Evolutionary conservation across 78 protist species (phyloP).

Genomic region (Isochrysis galbana): DNA sequence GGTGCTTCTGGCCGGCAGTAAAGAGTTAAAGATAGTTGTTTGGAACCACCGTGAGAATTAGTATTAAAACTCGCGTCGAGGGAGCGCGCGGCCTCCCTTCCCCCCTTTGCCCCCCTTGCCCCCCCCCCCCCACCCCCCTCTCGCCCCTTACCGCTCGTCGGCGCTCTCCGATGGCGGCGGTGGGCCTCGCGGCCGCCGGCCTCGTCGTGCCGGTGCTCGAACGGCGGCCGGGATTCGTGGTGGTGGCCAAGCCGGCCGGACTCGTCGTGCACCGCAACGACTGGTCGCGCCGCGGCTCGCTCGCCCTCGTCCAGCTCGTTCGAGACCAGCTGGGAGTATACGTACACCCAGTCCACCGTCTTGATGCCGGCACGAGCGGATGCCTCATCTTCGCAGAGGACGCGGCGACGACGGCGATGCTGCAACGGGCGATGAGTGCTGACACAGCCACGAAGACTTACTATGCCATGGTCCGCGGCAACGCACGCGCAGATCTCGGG

Average conservation of each 20-base stretch:
- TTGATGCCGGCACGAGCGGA: slow-evolving; percentile 4
- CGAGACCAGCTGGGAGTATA: background rate
- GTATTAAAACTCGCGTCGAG: too few relatives aligned
- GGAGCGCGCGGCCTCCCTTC: too few relatives aligned
- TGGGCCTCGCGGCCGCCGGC: too few relatives aligned
- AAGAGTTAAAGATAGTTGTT: too few relatives aligned
- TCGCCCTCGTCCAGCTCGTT: background rate
- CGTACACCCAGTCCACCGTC: background rate
- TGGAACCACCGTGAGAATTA: too few relatives aligned
- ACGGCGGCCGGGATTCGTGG: background rate
- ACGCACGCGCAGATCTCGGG: background rate
- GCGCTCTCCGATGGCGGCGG: too few relatives aligned
- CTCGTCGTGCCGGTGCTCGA: background rate
- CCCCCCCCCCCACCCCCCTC: too few relatives aligned
- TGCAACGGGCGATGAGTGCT: background rate
- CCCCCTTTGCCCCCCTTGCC: too few relatives aligned
- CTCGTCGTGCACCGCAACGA: background rate
- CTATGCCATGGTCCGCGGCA: background rate
- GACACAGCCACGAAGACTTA: background rate
- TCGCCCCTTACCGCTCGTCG: too few relatives aligned
- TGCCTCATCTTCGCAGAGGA: background rate
- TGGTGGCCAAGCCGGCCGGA: slow-evolving; percentile 17
- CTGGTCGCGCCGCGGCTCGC: background rate
- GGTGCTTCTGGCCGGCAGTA: too few relatives aligned
- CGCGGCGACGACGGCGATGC: background rate